Evolutionary conservation across 805 yeast species (phyloP).

Genomic region (Kluyveromyces aestuarii): DNA sequence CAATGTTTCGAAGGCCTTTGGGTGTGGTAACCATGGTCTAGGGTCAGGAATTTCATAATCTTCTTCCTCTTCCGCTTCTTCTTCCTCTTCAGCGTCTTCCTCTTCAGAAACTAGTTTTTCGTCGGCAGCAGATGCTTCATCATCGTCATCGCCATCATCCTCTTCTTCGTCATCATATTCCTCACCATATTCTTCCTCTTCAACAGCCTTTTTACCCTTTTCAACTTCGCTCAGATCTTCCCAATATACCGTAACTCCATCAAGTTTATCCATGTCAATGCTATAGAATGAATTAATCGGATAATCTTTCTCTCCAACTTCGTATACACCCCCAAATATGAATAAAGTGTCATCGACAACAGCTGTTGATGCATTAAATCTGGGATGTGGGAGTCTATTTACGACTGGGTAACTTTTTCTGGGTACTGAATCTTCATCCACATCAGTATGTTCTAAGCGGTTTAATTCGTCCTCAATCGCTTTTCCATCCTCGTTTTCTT

Average conservation of each 20-base stretch:
- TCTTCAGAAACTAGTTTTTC: slow-evolving; percentile 36
- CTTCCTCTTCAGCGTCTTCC: slow-evolving; percentile 64
- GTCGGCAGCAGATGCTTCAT: slow-evolving; percentile 40
- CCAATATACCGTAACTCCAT: slow-evolving; percentile 85
- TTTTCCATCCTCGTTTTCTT: slow-evolving; percentile 29
- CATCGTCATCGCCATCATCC: slow-evolving; percentile 59
- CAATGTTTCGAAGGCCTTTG: slow-evolving; percentile 81
- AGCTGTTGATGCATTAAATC: slow-evolving; percentile 80
- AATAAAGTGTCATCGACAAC: slow-evolving; percentile 78
- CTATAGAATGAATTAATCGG: slow-evolving; percentile 79
- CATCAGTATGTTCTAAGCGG: slow-evolving; percentile 28
- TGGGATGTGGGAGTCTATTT: slow-evolving; percentile 69
- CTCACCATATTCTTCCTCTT: slow-evolving; percentile 51
- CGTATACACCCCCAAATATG: slow-evolving; percentile 88
- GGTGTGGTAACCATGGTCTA: slow-evolving; percentile 96
- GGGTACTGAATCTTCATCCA: slow-evolving; percentile 31
- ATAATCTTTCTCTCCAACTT: slow-evolving; percentile 77
- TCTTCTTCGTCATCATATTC: slow-evolving; percentile 63
- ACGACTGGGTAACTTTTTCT: slow-evolving; percentile 45
- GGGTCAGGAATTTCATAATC: slow-evolving; percentile 77
- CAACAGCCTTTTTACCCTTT: slow-evolving; percentile 41
- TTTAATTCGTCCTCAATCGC: slow-evolving; percentile 27
- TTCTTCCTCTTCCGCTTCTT: slow-evolving; percentile 48
- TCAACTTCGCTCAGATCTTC: slow-evolving; percentile 61
- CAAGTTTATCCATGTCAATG: slow-evolving; percentile 75